Evolutionary conservation across 257 asterid genomes (phyloP).

Genomic region (Nicotiana tabacum): DNA sequence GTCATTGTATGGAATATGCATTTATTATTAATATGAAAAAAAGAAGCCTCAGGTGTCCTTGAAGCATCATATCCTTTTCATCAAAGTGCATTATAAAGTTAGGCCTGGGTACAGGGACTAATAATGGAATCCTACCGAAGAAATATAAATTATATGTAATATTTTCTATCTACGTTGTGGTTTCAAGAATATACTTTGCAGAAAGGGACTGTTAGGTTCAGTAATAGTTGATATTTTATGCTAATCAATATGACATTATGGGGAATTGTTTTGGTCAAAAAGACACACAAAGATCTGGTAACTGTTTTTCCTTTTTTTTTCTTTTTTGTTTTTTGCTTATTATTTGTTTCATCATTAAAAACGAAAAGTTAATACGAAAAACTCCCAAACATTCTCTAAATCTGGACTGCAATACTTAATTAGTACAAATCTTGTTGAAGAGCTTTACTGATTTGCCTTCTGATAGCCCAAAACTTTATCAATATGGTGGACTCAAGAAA

Average conservation of each 20-base stretch:
- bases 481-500: too few species aligned
- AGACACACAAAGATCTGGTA: not conserved
- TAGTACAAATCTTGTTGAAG: too few species aligned
- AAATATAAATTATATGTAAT: not conserved
- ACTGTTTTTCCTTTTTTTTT: too few species aligned
- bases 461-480: too few species aligned
- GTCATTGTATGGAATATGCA: not conserved
- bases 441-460: too few species aligned
- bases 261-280: not conserved
- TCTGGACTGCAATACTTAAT: too few species aligned
- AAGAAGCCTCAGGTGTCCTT: not conserved
- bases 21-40: not conserved
- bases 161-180: not conserved
- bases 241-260: not conserved
- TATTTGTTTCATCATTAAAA: not conserved
- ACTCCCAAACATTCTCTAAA: too few species aligned
- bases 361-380: not conserved
- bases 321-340: not conserved
- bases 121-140: not conserved
- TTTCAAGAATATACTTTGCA: constrained; percentile 6
- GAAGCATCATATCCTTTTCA: not conserved
- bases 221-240: not conserved
- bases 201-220: not conserved
- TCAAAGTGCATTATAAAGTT: not conserved
- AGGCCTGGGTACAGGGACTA: not conserved